A percentile compares a stretch with the other conserved stretches of the same genome.
phyloP scores from a whole-genome alignment of 2,329 filamentous ascomycete species.

The Fusarium sp. region DNA sequence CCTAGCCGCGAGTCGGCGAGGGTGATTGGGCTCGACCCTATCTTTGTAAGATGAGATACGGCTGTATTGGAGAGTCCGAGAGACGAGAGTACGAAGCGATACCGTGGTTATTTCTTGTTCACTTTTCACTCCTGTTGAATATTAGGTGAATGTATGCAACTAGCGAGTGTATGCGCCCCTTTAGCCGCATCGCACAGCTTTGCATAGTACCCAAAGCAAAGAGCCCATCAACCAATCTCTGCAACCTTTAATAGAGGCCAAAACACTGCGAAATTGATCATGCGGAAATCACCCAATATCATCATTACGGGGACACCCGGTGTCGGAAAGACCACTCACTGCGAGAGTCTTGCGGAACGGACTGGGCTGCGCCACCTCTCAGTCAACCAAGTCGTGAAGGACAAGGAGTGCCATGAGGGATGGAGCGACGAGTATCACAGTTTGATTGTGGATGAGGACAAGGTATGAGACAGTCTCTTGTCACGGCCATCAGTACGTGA shows the following conservation, averaged over 20 bases:
- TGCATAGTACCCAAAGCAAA: conserved; percentile 14
- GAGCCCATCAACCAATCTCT: conserved; percentile 43
- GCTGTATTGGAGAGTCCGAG: conserved; percentile 39
- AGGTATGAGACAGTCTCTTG: conserved; percentile 62
- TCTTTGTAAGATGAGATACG: conserved; percentile 45
- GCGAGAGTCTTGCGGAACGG: conserved; percentile 79
- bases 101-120: conserved; percentile 35
- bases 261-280: conserved; percentile 41
- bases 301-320: conserved; percentile 96
- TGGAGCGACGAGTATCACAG: conserved; percentile 87
- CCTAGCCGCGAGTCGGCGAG: conserved; percentile 36
- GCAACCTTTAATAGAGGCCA: conserved; percentile 22
- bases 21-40: conserved; percentile 25
- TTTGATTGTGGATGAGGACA: conserved; percentile 97
- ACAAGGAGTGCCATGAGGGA: conserved; percentile 85
- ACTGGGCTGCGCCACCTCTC: conserved; percentile 84
- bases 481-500: neutral
- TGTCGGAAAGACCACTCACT: conserved; percentile 94
- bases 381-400: conserved; percentile 92
- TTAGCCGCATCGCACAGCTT: conserved; percentile 30
- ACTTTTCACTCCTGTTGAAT: neutral
- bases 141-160: conserved; percentile 22
- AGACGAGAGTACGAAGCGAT: conserved; percentile 40
- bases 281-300: conserved; percentile 79
- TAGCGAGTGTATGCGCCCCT: conserved; percentile 29